Conservation (phyloP, 129 eudicot genomes). For the Rutidosis leptorrhynchoides region DNA sequence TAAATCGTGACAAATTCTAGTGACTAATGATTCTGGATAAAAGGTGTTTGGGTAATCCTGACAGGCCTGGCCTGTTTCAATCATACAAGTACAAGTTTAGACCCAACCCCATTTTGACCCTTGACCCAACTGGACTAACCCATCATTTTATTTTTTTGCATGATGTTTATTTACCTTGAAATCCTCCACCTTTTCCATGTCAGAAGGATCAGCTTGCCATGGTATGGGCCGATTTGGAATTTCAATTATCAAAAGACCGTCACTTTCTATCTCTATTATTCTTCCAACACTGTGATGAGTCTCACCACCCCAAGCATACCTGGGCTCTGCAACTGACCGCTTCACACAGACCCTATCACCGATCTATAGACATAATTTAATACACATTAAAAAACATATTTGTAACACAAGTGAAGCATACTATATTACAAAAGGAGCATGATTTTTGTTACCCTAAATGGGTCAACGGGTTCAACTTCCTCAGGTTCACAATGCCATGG, state of each 20-base stretch:
- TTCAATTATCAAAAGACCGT: constrained; percentile 90
- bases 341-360: constrained; percentile 96
- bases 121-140: neutral
- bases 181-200: constrained; percentile 97
- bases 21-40: neutral
- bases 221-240: constrained; percentile 92
- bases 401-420: neutral
- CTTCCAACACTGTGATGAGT: constrained; percentile 97
- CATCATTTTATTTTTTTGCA: neutral
- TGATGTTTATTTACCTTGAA: constrained; percentile 64
- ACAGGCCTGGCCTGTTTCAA: neutral
- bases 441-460: constrained; percentile 61
- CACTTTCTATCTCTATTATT: constrained; percentile 88
- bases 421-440: neutral
- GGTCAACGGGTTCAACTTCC: constrained; percentile 97
- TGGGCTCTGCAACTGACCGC: constrained; percentile 96
- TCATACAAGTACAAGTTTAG: neutral
- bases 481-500: constrained; percentile 99
- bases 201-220: constrained; percentile 99
- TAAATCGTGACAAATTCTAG: neutral
- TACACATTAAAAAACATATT: constrained; percentile 1
- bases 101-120: neutral
- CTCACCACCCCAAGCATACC: constrained; percentile 99
- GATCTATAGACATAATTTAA: constrained; percentile 46
- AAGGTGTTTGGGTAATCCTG: neutral